Percentiles rank a stretch among this genome's conserved stretches.
Evolutionary conservation across 768 basidiomycete genomes (phyloP).

Genomic region (Russula ochroleuca): DNA sequence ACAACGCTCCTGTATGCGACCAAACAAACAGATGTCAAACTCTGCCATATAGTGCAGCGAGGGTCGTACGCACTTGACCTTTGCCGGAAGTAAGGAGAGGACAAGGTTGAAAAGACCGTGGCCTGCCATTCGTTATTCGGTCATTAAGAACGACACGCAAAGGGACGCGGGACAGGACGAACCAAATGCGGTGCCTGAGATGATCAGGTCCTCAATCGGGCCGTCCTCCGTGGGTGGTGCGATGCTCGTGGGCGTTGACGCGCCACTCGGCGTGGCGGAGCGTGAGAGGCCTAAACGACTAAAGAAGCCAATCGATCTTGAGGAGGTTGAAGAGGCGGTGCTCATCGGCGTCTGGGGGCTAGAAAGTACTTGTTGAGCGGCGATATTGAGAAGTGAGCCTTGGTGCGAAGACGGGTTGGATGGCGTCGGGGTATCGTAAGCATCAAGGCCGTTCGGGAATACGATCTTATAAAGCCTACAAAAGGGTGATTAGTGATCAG

Average conservation of each 20-base stretch:
- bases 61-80: slow-evolving; percentile 49
- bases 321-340: slow-evolving; percentile 8
- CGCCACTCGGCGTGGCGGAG: slow-evolving; percentile 29
- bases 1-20: slow-evolving; percentile 53
- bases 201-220: slow-evolving; percentile 64
- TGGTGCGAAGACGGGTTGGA: slow-evolving; percentile 38
- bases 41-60: not conserved
- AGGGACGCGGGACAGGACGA: slow-evolving; percentile 23
- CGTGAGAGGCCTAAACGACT: slow-evolving; percentile 30
- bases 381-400: slow-evolving; percentile 31
- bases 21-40: not conserved
- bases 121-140: slow-evolving; percentile 25
- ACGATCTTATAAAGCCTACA: slow-evolving; percentile 59
- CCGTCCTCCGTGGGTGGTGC: slow-evolving; percentile 38
- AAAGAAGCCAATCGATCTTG: slow-evolving; percentile 29
- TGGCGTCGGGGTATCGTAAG: slow-evolving; percentile 39
- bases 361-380: slow-evolving; percentile 18
- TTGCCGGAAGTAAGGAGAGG: slow-evolving; percentile 69
- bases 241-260: slow-evolving; percentile 14
- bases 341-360: slow-evolving; percentile 27
- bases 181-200: slow-evolving; percentile 78
- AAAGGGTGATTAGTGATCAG: not conserved
- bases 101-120: slow-evolving; percentile 68
- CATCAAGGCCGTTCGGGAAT: slow-evolving; percentile 57
- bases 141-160: not conserved